Conservation (phyloP, 345 rosid genomes). For the Excoecaria agallocha region DNA sequence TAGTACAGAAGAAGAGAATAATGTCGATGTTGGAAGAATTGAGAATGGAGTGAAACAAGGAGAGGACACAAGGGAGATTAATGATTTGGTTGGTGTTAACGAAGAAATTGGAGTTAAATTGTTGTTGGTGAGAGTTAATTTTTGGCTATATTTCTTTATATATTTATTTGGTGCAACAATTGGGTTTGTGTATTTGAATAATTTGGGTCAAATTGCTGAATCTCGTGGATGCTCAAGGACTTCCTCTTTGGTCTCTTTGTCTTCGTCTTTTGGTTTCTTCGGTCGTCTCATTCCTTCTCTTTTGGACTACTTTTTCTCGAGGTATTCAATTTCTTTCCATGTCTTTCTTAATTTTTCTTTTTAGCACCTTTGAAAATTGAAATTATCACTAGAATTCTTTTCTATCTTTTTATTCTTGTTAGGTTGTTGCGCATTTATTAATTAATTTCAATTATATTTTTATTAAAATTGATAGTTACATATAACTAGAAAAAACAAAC, state of each 20-base stretch:
- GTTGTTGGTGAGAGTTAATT: conserved; percentile 55
- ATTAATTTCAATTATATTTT: too few relatives aligned
- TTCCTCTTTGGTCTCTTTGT: conserved; percentile 61
- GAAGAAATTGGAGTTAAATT: conserved; percentile 67
- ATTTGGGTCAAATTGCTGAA: conserved; percentile 90
- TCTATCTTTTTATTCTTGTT: too few relatives aligned
- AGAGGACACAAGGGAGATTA: conserved; percentile 14
- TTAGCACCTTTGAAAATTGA: neutral
- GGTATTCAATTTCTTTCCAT: conserved; percentile 48
- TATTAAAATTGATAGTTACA: too few relatives aligned
- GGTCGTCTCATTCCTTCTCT: conserved; percentile 90
- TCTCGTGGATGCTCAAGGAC: conserved; percentile 56
- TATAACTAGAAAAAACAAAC: too few relatives aligned
- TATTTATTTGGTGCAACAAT: conserved; percentile 87
- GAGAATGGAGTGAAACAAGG: conserved; percentile 4
- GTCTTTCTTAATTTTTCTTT: too few relatives aligned
- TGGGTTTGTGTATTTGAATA: conserved; percentile 73
- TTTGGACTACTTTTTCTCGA: conserved; percentile 54
- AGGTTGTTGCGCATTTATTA: too few relatives aligned
- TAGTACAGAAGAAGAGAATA: conserved; percentile 16
- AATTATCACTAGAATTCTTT: too few relatives aligned
- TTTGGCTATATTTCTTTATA: too few relatives aligned
- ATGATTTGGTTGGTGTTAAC: conserved; percentile 21
- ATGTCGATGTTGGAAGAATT: neutral
- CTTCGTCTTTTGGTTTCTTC: conserved; percentile 82